Base-by-base conservation (phyloP, 2,329 filamentous ascomycete genomes). In the Dothistroma pini region DNA sequence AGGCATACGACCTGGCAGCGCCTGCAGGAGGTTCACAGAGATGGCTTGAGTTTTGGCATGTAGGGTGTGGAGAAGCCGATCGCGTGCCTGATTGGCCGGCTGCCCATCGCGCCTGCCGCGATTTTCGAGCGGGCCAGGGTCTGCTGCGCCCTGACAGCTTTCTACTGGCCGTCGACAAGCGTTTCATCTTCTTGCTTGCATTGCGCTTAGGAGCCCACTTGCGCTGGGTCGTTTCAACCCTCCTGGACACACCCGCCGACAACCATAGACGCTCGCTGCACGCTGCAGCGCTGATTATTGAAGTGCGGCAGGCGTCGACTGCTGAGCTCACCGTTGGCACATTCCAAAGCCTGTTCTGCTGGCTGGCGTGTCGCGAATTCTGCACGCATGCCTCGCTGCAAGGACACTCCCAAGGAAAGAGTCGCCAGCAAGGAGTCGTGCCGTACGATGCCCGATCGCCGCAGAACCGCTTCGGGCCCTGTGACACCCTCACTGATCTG, bases 11-110 rank as follows among this genome's bases (percentile, higher is more conserved):
- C 54, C 41, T 56, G 21, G 41, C 12, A 44, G 51, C 53, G 54
- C 34, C 59, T 61, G 63, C 63, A 65, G 63, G 63, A 65, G 60
- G 59, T 64, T 57, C 57, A 47, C 57, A 55, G 57, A 57, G 57
- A 57, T 49, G 55, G 51, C 29, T 56, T 47, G 54, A 47, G 38
- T 56, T 56, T 49, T 56, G 54, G 54, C 44, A 56, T 56, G 54
- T 56, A 48, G 38, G 14, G 54, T 48, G 54, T 47, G 54, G 54
- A 56, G 54, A 22, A n/a, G 47, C 22, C 11, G 31, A 8, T 44
- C 48, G 38, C 32, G 53, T 35, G 58, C 50, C 32, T 60, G 53
- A 65, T 63, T 63, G 63, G 63, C 41, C 55, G 63, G 63, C 49
- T 52, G 54, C 41, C 21, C 38, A 32, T 44, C 32, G 41, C 60